These are phyloP conservation scores for Orbilia brochopaga DNA, from an alignment of 2,329 filamentous ascomycete genomes.

Conservation along the genomic window DNA sequence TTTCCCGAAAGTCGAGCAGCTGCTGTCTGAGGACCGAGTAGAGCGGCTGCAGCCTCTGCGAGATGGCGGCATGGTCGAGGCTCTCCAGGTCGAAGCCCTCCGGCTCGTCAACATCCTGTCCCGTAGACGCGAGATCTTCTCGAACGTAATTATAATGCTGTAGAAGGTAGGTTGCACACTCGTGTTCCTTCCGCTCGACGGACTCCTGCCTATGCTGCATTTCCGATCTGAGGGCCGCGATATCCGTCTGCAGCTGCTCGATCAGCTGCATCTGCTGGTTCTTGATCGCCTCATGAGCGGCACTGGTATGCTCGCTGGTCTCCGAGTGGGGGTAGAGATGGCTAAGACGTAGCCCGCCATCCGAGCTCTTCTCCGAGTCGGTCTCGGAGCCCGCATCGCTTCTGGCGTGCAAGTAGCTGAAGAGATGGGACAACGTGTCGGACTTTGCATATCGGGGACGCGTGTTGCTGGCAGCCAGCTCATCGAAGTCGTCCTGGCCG, in stretches of 20 bases:
- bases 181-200: slow-evolving; percentile 38
- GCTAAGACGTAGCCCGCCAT: slow-evolving; percentile 30
- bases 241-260: slow-evolving; percentile 38
- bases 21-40: slow-evolving; percentile 43
- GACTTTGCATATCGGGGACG: slow-evolving; percentile 43
- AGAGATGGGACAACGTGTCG: slow-evolving; percentile 29
- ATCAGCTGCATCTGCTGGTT: slow-evolving; percentile 40
- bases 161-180: slow-evolving; percentile 43
- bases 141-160: slow-evolving; percentile 34
- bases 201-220: slow-evolving; percentile 38
- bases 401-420: slow-evolving; percentile 23
- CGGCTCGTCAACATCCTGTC: slow-evolving; percentile 13
- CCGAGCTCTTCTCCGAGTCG: slow-evolving; percentile 34
- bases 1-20: slow-evolving; percentile 33
- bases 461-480: neutral
- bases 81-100: slow-evolving; percentile 24
- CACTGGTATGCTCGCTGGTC: slow-evolving; percentile 23
- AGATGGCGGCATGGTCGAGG: slow-evolving; percentile 33
- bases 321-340: slow-evolving; percentile 31
- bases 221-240: slow-evolving; percentile 34
- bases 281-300: slow-evolving; percentile 24
- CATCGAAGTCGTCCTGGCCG: slow-evolving; percentile 30
- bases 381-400: slow-evolving; percentile 42
- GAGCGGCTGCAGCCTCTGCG: slow-evolving; percentile 35
- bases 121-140: slow-evolving; percentile 25